Conservation (phyloP, 2,329 filamentous ascomycete genomes). For the Fusarium chaquense region DNA sequence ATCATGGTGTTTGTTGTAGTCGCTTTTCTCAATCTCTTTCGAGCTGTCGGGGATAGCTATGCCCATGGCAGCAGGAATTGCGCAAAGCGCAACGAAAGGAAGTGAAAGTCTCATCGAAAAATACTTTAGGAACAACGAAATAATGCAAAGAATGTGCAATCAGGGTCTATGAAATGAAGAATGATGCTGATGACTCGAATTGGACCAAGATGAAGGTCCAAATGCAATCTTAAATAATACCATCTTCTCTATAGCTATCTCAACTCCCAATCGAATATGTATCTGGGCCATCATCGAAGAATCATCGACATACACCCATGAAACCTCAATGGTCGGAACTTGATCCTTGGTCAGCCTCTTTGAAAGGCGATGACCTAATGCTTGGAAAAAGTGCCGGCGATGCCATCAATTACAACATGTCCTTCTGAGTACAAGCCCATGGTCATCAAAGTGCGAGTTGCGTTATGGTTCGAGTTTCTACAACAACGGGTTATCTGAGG, state of each 20-base stretch:
- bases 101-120: constrained; percentile 43
- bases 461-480: not conserved
- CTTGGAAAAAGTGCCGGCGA: not conserved
- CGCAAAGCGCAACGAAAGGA: constrained; percentile 41
- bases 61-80: constrained; percentile 27
- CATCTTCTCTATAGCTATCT: not conserved
- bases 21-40: not conserved
- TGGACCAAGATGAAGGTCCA: not conserved
- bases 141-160: constrained; percentile 5
- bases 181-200: not conserved
- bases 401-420: not conserved
- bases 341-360: not conserved
- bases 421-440: not conserved
- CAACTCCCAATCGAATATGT: not conserved
- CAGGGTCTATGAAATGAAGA: constrained; percentile 4
- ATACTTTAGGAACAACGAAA: not conserved
- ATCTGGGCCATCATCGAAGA: not conserved
- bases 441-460: not conserved
- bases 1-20: not conserved
- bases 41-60: constrained; percentile 3
- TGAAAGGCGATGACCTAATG: not conserved
- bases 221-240: constrained; percentile 23
- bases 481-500: not conserved
- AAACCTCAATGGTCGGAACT: not conserved
- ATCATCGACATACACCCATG: constrained; percentile 2